A percentile compares a stretch with the other conserved stretches of the same genome.
Conservation (phyloP, 345 rosid genomes). For the Pistacia atlantica region DNA sequence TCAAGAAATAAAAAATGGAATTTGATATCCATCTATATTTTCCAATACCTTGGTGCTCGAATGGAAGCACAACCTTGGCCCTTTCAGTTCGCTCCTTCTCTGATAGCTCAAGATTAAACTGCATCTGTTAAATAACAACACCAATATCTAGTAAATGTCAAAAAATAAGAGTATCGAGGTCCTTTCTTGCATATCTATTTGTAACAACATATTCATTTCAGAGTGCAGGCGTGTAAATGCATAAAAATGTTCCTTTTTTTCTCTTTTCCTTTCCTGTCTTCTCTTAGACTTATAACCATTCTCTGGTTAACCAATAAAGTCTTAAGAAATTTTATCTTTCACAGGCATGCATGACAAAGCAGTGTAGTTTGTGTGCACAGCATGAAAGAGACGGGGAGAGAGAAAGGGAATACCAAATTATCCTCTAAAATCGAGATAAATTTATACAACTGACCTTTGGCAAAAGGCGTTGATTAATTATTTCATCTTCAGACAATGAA, state of each 20-base stretch:
- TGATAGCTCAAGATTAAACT: slow-evolving; percentile 73
- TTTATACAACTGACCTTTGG: slow-evolving; percentile 65
- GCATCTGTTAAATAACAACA: slow-evolving; percentile 58
- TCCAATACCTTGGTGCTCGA: slow-evolving; percentile 88
- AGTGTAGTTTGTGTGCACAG: background rate
- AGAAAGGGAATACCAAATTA: background rate
- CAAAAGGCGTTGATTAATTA: slow-evolving; percentile 50
- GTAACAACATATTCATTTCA: background rate
- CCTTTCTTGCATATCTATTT: background rate
- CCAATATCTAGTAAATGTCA: slow-evolving; percentile 7
- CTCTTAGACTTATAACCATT: background rate
- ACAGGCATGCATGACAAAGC: background rate
- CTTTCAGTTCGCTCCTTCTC: slow-evolving; percentile 77
- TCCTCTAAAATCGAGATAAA: slow-evolving; percentile 2
- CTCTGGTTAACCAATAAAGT: background rate
- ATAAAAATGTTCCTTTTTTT: background rate
- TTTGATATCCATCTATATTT: background rate
- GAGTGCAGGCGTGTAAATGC: background rate
- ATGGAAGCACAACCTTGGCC: slow-evolving; percentile 91
- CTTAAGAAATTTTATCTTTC: background rate
- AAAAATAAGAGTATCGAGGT: background rate
- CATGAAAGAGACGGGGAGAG: background rate
- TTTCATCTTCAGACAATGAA: slow-evolving; percentile 47
- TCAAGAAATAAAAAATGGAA: background rate
- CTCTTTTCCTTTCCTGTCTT: background rate